Evolutionary conservation across 441 rosid genomes (phyloP).

Genomic region (Adansonia madagascariensis): DNA sequence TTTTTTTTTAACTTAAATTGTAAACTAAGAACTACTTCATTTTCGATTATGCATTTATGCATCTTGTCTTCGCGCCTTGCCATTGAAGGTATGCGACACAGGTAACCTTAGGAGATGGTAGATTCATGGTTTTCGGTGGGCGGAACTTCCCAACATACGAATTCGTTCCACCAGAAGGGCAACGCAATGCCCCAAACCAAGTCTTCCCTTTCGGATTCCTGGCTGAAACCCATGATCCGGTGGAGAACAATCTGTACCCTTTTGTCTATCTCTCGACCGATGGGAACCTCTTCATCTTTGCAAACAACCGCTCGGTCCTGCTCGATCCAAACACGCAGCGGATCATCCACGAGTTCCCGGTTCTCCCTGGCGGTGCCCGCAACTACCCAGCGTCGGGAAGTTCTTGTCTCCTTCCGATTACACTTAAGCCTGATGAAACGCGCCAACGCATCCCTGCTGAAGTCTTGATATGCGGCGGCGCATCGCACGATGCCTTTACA

Average conservation of each 20-base stretch:
- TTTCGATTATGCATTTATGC: too few relatives aligned
- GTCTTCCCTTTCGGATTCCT: slow-evolving; percentile 30
- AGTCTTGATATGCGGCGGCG: slow-evolving; percentile 68
- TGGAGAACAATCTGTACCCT: slow-evolving; percentile 73
- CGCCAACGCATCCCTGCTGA: slow-evolving; percentile 36
- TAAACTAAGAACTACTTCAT: too few relatives aligned
- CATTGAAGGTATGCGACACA: slow-evolving; percentile 63
- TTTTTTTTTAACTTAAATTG: neutral
- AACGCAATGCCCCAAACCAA: slow-evolving; percentile 11
- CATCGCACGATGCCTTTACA: slow-evolving; percentile 45
- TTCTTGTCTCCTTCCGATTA: slow-evolving; percentile 60
- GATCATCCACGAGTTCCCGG: slow-evolving; percentile 50
- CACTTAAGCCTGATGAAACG: slow-evolving; percentile 22
- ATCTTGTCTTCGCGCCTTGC: neutral
- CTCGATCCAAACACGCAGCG: slow-evolving; percentile 44
- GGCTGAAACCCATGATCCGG: slow-evolving; percentile 47
- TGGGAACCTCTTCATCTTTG: slow-evolving; percentile 66
- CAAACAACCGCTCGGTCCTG: slow-evolving; percentile 58
- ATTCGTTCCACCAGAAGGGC: slow-evolving; percentile 52
- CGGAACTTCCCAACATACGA: slow-evolving; percentile 57
- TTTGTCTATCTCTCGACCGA: slow-evolving; percentile 62
- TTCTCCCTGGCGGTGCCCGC: slow-evolving; percentile 56
- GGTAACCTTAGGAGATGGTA: slow-evolving; percentile 50
- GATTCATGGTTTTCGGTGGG: slow-evolving; percentile 64
- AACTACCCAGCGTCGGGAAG: slow-evolving; percentile 60